Percentiles rank a stretch among this genome's conserved stretches.
Evolutionary conservation across 768 basidiomycete genomes (phyloP).

Genomic region (Ramaria rubella): DNA sequence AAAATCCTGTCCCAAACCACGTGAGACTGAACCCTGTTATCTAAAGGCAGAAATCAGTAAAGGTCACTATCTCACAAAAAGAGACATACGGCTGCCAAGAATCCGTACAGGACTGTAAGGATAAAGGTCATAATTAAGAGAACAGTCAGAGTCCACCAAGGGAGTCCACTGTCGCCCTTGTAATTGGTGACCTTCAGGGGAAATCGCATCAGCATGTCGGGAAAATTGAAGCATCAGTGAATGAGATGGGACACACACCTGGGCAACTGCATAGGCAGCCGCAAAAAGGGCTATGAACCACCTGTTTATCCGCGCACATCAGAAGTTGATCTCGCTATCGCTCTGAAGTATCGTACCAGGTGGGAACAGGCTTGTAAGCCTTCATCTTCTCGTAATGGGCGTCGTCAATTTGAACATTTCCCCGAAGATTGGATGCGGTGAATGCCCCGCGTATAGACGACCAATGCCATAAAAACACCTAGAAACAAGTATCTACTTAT

Average conservation of each 20-base stretch:
- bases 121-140: constrained; percentile 14
- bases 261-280: constrained; percentile 16
- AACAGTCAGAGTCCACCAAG: constrained; percentile 21
- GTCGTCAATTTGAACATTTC: constrained; percentile 5
- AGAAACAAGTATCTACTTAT: constrained; percentile 14
- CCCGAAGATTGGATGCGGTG: neutral
- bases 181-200: constrained; percentile 8
- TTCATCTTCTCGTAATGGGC: constrained; percentile 16
- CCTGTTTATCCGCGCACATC: neutral
- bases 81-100: constrained; percentile 11
- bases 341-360: constrained; percentile 3
- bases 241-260: constrained; percentile 6
- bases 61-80: neutral
- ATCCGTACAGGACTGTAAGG: constrained; percentile 11
- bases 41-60: constrained; percentile 6
- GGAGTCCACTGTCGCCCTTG: constrained; percentile 15
- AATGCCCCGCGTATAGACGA: constrained; percentile 4
- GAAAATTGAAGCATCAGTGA: neutral
- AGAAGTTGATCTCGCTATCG: neutral
- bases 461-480: constrained; percentile 17
- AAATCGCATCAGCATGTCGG: neutral
- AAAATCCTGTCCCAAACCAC: constrained; percentile 16
- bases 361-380: constrained; percentile 16
- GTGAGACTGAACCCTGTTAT: constrained; percentile 16
- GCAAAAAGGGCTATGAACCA: constrained; percentile 19